Conservation (phyloP, 306 rosid genomes). For the Hippophae rhamnoides region DNA sequence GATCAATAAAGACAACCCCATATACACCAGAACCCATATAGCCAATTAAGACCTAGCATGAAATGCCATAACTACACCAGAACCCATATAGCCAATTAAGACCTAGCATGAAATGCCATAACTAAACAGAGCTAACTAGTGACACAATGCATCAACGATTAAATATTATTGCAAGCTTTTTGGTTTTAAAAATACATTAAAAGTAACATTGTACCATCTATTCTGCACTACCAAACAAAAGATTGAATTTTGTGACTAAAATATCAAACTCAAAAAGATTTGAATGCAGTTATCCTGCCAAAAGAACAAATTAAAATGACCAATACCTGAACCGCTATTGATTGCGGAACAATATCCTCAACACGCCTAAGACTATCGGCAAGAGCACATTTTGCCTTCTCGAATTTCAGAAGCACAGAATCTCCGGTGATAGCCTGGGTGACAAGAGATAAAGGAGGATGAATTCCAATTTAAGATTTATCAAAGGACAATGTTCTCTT, state of each 20-base stretch:
- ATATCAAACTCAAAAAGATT: neutral
- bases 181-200: too few relatives aligned
- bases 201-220: neutral
- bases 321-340: conserved; percentile 86
- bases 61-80: too few relatives aligned
- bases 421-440: conserved; percentile 96
- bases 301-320: neutral
- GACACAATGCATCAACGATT: too few relatives aligned
- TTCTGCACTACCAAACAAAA: neutral
- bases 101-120: too few relatives aligned
- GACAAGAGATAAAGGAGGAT: neutral
- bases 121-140: too few relatives aligned
- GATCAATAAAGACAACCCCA: too few relatives aligned
- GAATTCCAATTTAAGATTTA: too few relatives aligned
- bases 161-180: too few relatives aligned
- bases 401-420: conserved; percentile 81
- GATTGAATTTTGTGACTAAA: neutral
- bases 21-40: too few relatives aligned
- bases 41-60: too few relatives aligned
- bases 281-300: neutral
- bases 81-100: too few relatives aligned
- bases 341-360: conserved; percentile 85
- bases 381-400: conserved; percentile 77
- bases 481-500: too few relatives aligned
- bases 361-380: conserved; percentile 78